Conservation (phyloP, 768 basidiomycete species). For the Lactifluus hygrophoroides region DNA sequence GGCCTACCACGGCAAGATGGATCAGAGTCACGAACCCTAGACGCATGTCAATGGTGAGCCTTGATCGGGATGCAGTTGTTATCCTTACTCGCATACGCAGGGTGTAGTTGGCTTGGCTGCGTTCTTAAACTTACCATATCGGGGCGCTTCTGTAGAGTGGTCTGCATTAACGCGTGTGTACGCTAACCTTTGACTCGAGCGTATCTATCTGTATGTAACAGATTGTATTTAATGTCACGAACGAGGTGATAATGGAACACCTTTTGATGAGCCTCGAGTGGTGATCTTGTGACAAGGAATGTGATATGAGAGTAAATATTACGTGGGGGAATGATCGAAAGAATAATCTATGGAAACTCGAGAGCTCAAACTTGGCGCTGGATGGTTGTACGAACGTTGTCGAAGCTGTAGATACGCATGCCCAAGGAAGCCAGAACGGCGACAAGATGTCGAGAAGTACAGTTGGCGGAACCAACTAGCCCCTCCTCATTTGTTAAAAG, state of each 20-base stretch:
- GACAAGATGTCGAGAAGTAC: not conserved
- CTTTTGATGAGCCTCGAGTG: not conserved
- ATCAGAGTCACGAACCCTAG: conserved; percentile 10
- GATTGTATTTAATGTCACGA: conserved; percentile 8
- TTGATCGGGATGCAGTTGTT: not conserved
- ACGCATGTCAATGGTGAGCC: conserved; percentile 10
- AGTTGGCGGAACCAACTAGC: not conserved
- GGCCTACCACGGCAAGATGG: conserved; percentile 4
- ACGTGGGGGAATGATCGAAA: conserved; percentile 9
- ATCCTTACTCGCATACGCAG: not conserved
- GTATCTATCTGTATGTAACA: conserved; percentile 19
- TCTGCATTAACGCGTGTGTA: conserved; percentile 9
- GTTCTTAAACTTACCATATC: conserved; percentile 6
- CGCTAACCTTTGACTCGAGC: conserved; percentile 7
- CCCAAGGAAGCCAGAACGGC: not conserved
- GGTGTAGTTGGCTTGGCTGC: not conserved
- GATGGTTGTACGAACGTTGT: not conserved
- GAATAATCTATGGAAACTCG: conserved; percentile 6
- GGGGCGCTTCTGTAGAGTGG: not conserved
- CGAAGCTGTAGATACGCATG: not conserved
- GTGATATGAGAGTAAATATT: not conserved
- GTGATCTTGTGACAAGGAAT: conserved; percentile 4
- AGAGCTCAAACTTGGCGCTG: not conserved
- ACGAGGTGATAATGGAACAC: conserved; percentile 5
- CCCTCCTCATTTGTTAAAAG: not conserved